Base-by-base conservation (phyloP, 345 rosid genomes). In the Citrus mangshanensis region DNA sequence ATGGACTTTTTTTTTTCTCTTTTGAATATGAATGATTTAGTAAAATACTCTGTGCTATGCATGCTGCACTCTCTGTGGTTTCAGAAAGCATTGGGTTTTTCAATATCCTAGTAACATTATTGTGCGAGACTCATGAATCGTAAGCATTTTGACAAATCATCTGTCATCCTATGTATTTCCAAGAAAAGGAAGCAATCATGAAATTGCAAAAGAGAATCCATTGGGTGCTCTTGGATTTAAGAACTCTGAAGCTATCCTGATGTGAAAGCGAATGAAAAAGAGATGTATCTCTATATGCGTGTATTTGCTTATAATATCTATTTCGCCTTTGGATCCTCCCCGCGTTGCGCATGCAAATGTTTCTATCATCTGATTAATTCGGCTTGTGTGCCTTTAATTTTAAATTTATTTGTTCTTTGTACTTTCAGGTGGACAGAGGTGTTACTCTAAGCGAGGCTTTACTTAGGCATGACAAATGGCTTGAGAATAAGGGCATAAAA, bases 381-480 rank as follows among this genome's bases (percentile, higher is more conserved):
- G 2, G 38, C 12, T 30, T 1, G 38, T 64, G 19, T 5, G n/a
- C 16, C 8, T 30, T 30, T 18, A 30, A 34, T 64, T 64, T 24
- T 64, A 8, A 64, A 69, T 40, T 46, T 30, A 64, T 46, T 46
- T n/a, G 51, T 25, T 40, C 19, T 75, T 51, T 73, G 18, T 76
- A 60, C 34, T 69, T 79, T 58, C 79, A 88, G 89, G 91, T 88
- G 63, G 91, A 88, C 76, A 83, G 82, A 83, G 89, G 91, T 24
- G 89, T 86, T 79, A 66, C 70, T 37, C 46, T 37, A 19, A 34
- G 46, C 1, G 70, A 66, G 46, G 42, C 46, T 34, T 37, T 37
- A 25, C 86, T 83, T 55, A 80, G 77, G 84, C 91, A 89, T 80
- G 91, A 87, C 78, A 83, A 85, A 80, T 89, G 91, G 91, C 91